phyloP scores from a whole-genome alignment of 169 alveolate species.

The Plasmodium gaboni region DNA sequence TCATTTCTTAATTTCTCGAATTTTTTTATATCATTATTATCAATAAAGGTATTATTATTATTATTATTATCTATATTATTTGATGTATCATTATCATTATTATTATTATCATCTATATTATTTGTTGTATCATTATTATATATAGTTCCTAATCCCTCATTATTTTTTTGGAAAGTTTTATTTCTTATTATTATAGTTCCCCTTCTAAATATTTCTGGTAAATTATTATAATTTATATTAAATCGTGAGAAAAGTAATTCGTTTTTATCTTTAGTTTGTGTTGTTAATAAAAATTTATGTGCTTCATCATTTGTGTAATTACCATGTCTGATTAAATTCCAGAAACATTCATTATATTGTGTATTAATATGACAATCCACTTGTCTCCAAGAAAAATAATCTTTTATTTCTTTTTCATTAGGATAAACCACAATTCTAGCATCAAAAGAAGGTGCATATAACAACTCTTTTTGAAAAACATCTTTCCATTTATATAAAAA shows the following conservation, averaged over 20 bases:
- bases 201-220: slow-evolving; percentile 81
- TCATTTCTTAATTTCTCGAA: neutral
- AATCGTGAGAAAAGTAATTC: slow-evolving; percentile 91
- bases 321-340: slow-evolving; percentile 93
- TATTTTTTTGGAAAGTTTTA: slow-evolving; percentile 10
- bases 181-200: slow-evolving; percentile 43
- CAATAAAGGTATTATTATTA: neutral
- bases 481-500: slow-evolving; percentile 90
- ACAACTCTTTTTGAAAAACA: slow-evolving; percentile 85
- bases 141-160: neutral
- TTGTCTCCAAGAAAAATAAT: slow-evolving; percentile 94
- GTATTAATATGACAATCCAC: slow-evolving; percentile 97
- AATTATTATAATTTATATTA: slow-evolving; percentile 92
- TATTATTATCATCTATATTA: neutral
- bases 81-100: neutral
- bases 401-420: slow-evolving; percentile 88
- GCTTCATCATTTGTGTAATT: slow-evolving; percentile 88
- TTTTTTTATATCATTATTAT: neutral
- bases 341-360: slow-evolving; percentile 96
- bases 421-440: slow-evolving; percentile 95
- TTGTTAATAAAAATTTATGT: slow-evolving; percentile 84
- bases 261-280: slow-evolving; percentile 91
- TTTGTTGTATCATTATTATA: neutral
- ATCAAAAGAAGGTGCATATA: slow-evolving; percentile 94
- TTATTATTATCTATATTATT: neutral